These are phyloP conservation scores for Nannizzia gypsea DNA, from an alignment of 2,329 filamentous ascomycete genomes.

Conservation along the genomic window DNA sequence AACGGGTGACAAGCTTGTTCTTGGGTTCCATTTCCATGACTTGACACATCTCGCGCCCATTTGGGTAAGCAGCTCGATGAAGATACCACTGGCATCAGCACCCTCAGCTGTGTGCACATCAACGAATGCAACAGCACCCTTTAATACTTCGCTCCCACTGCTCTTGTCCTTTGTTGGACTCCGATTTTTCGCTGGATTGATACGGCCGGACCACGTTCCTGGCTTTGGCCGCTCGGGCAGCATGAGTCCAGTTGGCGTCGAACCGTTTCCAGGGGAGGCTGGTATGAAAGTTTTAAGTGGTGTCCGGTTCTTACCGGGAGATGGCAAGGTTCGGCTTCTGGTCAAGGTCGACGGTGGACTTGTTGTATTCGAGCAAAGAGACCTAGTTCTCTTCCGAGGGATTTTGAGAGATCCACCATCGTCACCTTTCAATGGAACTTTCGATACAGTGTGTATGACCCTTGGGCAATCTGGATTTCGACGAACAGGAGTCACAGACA, in stretches of 20 bases:
- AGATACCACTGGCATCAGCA: constrained; percentile 67
- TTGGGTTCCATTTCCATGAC: constrained; percentile 63
- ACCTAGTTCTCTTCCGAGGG: constrained; percentile 40
- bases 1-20: constrained; percentile 28
- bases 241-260: neutral
- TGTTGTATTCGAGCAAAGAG: constrained; percentile 37
- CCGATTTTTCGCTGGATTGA: constrained; percentile 22
- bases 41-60: constrained; percentile 74
- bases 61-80: constrained; percentile 63
- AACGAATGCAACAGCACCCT: constrained; percentile 66
- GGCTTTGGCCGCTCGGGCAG: constrained; percentile 12
- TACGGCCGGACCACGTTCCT: neutral
- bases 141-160: constrained; percentile 38
- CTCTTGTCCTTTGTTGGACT: constrained; percentile 16
- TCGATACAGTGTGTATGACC: constrained; percentile 61
- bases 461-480: constrained; percentile 34
- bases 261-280: neutral
- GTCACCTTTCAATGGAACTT: constrained; percentile 61
- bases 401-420: constrained; percentile 39
- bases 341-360: constrained; percentile 23
- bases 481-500: constrained; percentile 47
- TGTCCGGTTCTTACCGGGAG: constrained; percentile 17
- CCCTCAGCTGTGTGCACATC: constrained; percentile 77
- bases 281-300: constrained; percentile 9
- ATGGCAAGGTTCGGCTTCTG: constrained; percentile 17